These are phyloP conservation scores for Herpomyces periplanetae DNA, from an alignment of 2,329 filamentous ascomycete species.

Conservation along the genomic window DNA sequence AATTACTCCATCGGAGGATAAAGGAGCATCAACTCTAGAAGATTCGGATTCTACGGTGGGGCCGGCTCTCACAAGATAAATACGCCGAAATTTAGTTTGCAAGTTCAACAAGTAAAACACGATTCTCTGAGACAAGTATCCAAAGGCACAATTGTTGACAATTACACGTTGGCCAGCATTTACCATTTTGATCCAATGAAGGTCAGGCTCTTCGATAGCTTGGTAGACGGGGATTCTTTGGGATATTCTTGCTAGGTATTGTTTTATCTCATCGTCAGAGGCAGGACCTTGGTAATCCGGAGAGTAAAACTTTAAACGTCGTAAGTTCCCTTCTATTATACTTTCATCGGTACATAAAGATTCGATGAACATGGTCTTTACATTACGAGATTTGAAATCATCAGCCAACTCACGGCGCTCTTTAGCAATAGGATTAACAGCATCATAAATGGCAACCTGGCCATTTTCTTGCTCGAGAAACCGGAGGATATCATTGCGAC, in stretches of 20 bases:
- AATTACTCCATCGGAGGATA: slow-evolving; percentile 36
- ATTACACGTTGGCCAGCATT: slow-evolving; percentile 73
- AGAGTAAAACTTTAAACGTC: slow-evolving; percentile 86
- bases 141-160: slow-evolving; percentile 88
- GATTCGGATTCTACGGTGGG: slow-evolving; percentile 55
- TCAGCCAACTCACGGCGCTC: slow-evolving; percentile 55
- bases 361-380: slow-evolving; percentile 83
- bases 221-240: slow-evolving; percentile 82
- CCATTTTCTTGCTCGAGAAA: slow-evolving; percentile 92
- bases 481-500: slow-evolving; percentile 75
- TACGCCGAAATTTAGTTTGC: slow-evolving; percentile 76
- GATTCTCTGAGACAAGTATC: slow-evolving; percentile 79
- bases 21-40: slow-evolving; percentile 55
- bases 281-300: slow-evolving; percentile 86
- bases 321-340: slow-evolving; percentile 81
- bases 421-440: slow-evolving; percentile 57
- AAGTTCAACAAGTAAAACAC: slow-evolving; percentile 94
- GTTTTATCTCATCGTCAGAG: slow-evolving; percentile 54
- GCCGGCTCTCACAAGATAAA: slow-evolving; percentile 63
- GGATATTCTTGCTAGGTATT: slow-evolving; percentile 63
- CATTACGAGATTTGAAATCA: slow-evolving; percentile 88
- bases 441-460: slow-evolving; percentile 91
- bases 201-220: slow-evolving; percentile 66
- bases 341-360: slow-evolving; percentile 71
- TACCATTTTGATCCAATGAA: slow-evolving; percentile 98